Evolutionary conservation across 2,329 filamentous ascomycete species (phyloP).

Genomic region (Cyanodermella asteris): DNA sequence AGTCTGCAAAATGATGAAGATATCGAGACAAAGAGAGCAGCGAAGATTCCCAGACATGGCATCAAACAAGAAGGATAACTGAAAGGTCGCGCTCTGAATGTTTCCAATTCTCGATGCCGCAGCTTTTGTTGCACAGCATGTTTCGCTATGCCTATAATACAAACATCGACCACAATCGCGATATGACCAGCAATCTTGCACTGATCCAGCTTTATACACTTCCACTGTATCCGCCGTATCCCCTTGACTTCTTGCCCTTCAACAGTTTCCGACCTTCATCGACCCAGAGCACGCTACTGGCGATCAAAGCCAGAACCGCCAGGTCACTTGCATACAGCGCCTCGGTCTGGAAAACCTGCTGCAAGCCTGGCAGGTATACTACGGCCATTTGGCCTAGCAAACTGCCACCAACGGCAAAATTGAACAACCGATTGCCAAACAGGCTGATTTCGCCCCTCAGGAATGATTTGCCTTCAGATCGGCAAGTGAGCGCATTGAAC

Average conservation of each 20-base stretch:
- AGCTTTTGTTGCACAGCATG: too few species aligned
- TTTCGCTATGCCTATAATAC: too few species aligned
- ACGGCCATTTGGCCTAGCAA: slow-evolving; percentile 72
- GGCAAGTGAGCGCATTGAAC: slow-evolving; percentile 92
- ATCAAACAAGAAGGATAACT: too few species aligned
- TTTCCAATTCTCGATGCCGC: too few species aligned
- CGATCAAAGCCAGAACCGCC: slow-evolving; percentile 46
- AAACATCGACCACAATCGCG: too few species aligned
- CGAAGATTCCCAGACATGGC: too few species aligned
- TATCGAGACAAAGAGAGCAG: too few species aligned
- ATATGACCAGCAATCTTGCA: too few species aligned
- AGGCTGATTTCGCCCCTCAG: slow-evolving; percentile 66
- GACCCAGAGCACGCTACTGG: slow-evolving; percentile 84
- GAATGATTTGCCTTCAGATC: slow-evolving; percentile 74
- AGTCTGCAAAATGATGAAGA: too few species aligned
- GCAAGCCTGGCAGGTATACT: slow-evolving; percentile 84
- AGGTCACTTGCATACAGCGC: slow-evolving; percentile 55
- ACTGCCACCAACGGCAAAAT: slow-evolving; percentile 77
- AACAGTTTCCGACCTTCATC: slow-evolving; percentile 76
- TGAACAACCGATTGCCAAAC: slow-evolving; percentile 81
- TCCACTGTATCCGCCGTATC: slow-evolving; percentile 43
- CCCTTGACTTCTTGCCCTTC: slow-evolving; percentile 29
- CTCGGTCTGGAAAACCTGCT: slow-evolving; percentile 91
- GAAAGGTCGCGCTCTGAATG: too few species aligned
- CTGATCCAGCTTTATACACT: slow-evolving; percentile 29